Percentiles rank a stretch among this genome's conserved stretches.
Conservation (phyloP, 108 stramenopile species). For the Phaeodactylum tricornutum region DNA sequence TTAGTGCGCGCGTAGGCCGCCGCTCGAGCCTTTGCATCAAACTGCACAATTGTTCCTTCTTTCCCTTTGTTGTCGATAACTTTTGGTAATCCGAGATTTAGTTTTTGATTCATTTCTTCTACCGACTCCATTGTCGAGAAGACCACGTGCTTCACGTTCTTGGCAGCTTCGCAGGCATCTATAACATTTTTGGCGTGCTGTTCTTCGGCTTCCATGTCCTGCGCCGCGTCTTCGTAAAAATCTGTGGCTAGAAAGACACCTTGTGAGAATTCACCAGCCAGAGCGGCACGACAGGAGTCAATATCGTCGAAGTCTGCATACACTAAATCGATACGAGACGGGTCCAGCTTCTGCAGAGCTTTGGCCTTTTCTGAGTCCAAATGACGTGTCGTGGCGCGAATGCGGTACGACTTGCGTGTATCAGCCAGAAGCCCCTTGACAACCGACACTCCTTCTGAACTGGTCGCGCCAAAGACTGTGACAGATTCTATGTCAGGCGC, state of each 20-base stretch:
- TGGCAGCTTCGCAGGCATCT: conserved; percentile 45
- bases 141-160: conserved; percentile 35
- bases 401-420: conserved; percentile 27
- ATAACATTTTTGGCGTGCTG: conserved; percentile 30
- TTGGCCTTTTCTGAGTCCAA: conserved; percentile 4
- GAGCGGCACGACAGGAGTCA: conserved; percentile 22
- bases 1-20: conserved; percentile 53
- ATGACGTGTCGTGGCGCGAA: conserved; percentile 28
- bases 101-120: conserved; percentile 18
- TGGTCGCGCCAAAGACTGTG: conserved; percentile 46
- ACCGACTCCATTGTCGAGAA: conserved; percentile 38
- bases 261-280: conserved; percentile 31
- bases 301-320: conserved; percentile 28
- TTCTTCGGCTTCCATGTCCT: conserved; percentile 21
- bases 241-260: conserved; percentile 48
- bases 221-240: conserved; percentile 7
- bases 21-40: conserved; percentile 31
- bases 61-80: conserved; percentile 1
- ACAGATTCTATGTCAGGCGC: conserved; percentile 31
- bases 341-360: conserved; percentile 18
- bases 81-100: conserved; percentile 8
- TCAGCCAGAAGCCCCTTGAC: conserved; percentile 42
- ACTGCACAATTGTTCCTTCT: conserved; percentile 1
- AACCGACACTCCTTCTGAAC: conserved; percentile 34
- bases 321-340: conserved; percentile 22